Evolutionary conservation across 2,329 filamentous ascomycete genomes (phyloP), one percentile per base, ranked within the genome.

Genomic region (Orbilia oligospora): DNA sequence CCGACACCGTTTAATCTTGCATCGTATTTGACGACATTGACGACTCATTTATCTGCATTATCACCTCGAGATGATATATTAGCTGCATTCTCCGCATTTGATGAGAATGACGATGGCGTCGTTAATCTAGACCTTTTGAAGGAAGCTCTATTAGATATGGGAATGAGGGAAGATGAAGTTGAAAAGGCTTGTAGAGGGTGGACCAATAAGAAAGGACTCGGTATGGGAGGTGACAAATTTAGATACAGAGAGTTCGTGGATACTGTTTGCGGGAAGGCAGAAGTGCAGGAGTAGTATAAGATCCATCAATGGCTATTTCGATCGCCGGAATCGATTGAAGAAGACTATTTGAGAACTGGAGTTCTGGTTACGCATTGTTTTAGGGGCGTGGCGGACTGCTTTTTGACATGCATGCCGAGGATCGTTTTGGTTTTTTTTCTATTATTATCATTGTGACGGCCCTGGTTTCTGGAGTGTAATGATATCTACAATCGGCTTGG

Each of bases 41-140:
- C 94, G 0, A 89, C 89, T 9, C 88, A 92, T 1, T 87, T 98
- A 2, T 89, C 90, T 0, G 88, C 90, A 0, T 87, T 98, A 18
- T 97, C 93, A 0, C 91, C 92, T 0, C 89, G 90, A 22, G 88
- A 90, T 16, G 96, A 99, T 83, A 88, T 99, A 9, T 86, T 93
- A 20, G 95, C 94, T 0, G 96, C 96, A 0, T 95, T 99, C 81
- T 93, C 93, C 1, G 96, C 96, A 0, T 98, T 98, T 83, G 96
- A 99, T 83, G 93, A 97, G 80, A 94, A 97, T 80, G 96, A 99
- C 83, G 96, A 92, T 82, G 96, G 96, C 2, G 94, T 97, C 84
- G 90, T 98, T 46, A 94, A 98, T 83, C 86, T 97, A 20, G 88
- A 86, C 0, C 93, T 97, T 84, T 85, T 99, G 80, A 90, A 92